Evolutionary conservation across 2,329 filamentous ascomycete genomes (phyloP).

Genomic region (Aspergillus aculeatus): DNA sequence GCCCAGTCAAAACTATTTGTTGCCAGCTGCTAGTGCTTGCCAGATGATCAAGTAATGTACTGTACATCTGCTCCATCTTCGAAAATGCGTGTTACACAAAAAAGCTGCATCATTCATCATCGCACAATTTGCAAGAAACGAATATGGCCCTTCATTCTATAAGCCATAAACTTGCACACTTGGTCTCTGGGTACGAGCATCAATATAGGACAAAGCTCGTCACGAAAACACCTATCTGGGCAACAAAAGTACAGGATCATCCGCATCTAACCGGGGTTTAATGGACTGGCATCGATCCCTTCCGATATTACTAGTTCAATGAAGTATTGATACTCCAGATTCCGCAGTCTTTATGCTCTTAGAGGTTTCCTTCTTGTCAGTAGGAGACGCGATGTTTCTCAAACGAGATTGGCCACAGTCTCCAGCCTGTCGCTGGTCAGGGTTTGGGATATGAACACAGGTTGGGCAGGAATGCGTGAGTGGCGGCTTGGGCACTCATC

Average conservation of each 20-base stretch:
- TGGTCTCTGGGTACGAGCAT: too few species aligned
- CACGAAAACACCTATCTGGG: too few species aligned
- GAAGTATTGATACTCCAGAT: not conserved
- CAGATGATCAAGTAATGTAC: too few species aligned
- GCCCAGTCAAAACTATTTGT: too few species aligned
- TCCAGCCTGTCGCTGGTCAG: conserved; percentile 1
- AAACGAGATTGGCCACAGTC: not conserved
- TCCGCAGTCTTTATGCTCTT: not conserved
- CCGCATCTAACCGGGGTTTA: not conserved
- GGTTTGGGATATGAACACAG: conserved; percentile 8
- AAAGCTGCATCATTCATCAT: not conserved
- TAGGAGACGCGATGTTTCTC: not conserved
- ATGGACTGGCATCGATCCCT: not conserved
- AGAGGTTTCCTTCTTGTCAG: not conserved
- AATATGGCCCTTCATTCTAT: too few species aligned
- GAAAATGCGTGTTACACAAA: not conserved
- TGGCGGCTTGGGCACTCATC: conserved; percentile 33
- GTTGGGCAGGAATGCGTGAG: conserved; percentile 42
- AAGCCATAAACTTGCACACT: too few species aligned
- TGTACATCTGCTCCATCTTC: too few species aligned
- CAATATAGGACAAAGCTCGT: too few species aligned
- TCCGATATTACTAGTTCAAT: not conserved
- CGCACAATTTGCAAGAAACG: not conserved
- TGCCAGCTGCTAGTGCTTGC: too few species aligned
- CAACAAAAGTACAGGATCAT: not conserved